These are phyloP conservation scores for Yarrowia porcina DNA, from an alignment of 805 yeast genomes.

Conservation along the genomic window DNA sequence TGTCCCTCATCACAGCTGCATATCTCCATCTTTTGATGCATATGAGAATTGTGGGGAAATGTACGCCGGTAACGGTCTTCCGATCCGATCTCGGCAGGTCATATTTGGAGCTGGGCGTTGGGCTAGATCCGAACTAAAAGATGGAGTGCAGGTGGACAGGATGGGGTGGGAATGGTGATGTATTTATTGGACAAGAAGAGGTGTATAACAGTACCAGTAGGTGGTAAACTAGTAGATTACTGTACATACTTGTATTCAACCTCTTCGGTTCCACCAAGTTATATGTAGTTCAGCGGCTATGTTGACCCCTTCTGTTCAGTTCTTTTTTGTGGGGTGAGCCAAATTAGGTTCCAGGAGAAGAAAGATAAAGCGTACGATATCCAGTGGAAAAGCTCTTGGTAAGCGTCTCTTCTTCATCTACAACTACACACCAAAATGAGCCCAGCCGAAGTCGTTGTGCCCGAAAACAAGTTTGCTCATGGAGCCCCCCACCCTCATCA, in stretches of 20 bases:
- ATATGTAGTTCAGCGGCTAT: neutral
- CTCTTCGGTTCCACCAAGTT: too few species aligned
- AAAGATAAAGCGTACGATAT: neutral
- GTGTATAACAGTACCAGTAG: too few species aligned
- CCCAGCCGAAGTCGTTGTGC: constrained; percentile 18
- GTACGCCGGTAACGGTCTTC: neutral
- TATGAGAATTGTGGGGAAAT: neutral
- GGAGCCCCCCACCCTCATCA: constrained; percentile 42
- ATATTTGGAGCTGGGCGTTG: neutral
- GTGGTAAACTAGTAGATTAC: too few species aligned
- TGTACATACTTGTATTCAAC: neutral
- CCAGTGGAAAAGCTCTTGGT: constrained; percentile 5
- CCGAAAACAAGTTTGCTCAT: constrained; percentile 24
- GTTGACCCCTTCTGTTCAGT: neutral
- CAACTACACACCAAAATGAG: constrained; percentile 6
- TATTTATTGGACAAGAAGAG: too few species aligned
- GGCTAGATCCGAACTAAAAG: neutral
- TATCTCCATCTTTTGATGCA: neutral
- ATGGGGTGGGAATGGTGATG: too few species aligned
- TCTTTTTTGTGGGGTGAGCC: neutral
- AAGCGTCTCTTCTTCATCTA: neutral
- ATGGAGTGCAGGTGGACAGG: neutral
- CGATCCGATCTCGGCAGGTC: neutral
- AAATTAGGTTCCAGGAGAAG: neutral
- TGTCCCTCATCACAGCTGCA: neutral